Base-by-base conservation (phyloP, 495 filamentous ascomycete genomes). In the Astrocystis sublimbata region DNA sequence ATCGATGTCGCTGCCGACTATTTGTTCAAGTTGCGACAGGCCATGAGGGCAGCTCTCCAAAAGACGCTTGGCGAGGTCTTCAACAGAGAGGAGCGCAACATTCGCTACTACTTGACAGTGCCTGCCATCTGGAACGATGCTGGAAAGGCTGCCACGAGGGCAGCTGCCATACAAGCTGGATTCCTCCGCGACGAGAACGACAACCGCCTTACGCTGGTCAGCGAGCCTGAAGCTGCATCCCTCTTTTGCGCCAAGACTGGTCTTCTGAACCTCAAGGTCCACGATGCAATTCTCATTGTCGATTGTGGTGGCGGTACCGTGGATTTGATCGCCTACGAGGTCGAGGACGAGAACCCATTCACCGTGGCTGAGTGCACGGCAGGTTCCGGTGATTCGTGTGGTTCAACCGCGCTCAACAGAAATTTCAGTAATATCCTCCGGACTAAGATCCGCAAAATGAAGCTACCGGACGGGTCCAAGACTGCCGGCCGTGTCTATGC, bases 11-110 rank as follows among this genome's bases (percentile, higher is more conserved):
- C 88, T 15, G 87, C 88, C 61, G 88, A 90, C 74, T 90, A 90
- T 71, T 83, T 90, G 13, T 89, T 89, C 79, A 89, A 89, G 73
- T 80, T 90, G 24, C 85, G 88, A 67, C 87, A 88, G 72, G 87
- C 88, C 7, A 90, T 89, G 87, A 79, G 87, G 41, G 85, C 86
- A 52, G 85, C 88, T 60, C 77, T 89, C 42, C 86, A 89, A 70
- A 90, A 90, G 83, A 89, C 86, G n/a, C 78, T 90, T 6, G 88
- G 88, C 15, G 88, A 90, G 67, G 88, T 90, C 26, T 90, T 89
- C 72, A 88, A 88, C 77, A 79, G 87, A 72, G 87, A 89, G 73
- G 87, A 89, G 74, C 82, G 87, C 62, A 89, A 89, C 65, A 90
- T 90, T 66, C 77, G 84, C 45, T 90, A 90, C 70, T 90, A 87